These are phyloP conservation scores for Penicillium sp. DNA, from an alignment of 2,329 filamentous ascomycete species.

Conservation along the genomic window DNA sequence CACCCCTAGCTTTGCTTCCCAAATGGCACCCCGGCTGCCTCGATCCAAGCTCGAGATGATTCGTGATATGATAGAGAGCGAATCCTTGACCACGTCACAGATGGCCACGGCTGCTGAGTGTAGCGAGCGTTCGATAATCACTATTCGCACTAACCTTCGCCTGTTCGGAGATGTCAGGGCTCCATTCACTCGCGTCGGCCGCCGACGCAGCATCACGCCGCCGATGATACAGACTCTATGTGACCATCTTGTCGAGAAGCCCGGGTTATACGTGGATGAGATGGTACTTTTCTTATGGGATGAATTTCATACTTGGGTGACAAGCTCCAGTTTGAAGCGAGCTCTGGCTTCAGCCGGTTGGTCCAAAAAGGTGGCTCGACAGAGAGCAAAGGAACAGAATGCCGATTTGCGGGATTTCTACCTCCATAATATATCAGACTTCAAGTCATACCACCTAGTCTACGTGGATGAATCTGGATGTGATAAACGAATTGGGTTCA, in stretches of 20 bases:
- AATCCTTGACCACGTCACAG: slow-evolving; percentile 7
- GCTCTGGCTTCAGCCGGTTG: background rate
- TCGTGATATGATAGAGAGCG: slow-evolving; percentile 7
- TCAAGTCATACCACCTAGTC: background rate
- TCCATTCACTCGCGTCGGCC: slow-evolving; percentile 20
- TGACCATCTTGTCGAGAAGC: slow-evolving; percentile 25
- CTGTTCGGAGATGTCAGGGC: slow-evolving; percentile 12
- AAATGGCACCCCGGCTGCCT: slow-evolving; percentile 5
- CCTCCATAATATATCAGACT: background rate
- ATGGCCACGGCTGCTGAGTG: slow-evolving; percentile 11
- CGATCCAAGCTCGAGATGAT: slow-evolving; percentile 9
- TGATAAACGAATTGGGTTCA: background rate
- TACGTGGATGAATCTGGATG: background rate
- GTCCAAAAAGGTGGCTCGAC: slow-evolving; percentile 1
- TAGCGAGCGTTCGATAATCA: slow-evolving; percentile 8
- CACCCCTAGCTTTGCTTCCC: background rate
- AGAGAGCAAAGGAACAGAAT: background rate
- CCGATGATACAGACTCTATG: slow-evolving; percentile 25
- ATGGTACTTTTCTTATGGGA: slow-evolving; percentile 19
- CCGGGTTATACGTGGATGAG: slow-evolving; percentile 23
- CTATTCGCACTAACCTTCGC: slow-evolving; percentile 5
- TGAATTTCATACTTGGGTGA: background rate
- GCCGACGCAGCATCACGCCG: slow-evolving; percentile 23
- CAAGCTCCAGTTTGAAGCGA: background rate
- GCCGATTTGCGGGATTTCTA: background rate